phyloP scores from a whole-genome alignment of 2,329 filamentous ascomycete species.

The Fusarium floridanum region DNA sequence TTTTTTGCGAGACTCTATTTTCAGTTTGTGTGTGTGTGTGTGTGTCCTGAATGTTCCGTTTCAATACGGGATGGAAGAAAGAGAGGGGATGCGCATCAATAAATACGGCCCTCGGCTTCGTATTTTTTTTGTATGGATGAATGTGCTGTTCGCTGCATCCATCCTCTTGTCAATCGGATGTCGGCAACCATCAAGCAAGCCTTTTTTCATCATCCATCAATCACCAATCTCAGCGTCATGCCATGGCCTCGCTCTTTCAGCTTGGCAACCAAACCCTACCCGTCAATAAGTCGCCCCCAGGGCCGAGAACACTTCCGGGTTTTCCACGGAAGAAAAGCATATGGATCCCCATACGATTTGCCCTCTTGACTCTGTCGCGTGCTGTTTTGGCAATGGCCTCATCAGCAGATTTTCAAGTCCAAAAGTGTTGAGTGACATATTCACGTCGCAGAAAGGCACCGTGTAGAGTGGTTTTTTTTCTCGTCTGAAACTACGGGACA shows the following conservation, averaged over 20 bases:
- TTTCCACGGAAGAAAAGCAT: slow-evolving; percentile 5
- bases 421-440: background rate
- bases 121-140: background rate
- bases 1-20: slow-evolving; percentile 18
- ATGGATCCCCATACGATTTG: background rate
- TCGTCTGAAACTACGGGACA: background rate
- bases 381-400: background rate
- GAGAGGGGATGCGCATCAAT: slow-evolving; percentile 3
- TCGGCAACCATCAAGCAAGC: background rate
- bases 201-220: background rate
- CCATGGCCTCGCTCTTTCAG: slow-evolving; percentile 11
- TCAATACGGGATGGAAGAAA: slow-evolving; percentile 8
- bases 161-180: background rate
- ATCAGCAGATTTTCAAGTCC: background rate
- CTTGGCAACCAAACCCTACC: slow-evolving; percentile 34
- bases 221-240: slow-evolving; percentile 13
- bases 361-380: slow-evolving; percentile 11
- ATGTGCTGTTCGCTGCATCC: slow-evolving; percentile 5
- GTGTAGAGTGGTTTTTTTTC: background rate
- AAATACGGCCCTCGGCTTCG: background rate
- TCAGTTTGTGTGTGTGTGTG: background rate
- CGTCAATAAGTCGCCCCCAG: slow-evolving; percentile 1
- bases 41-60: slow-evolving; percentile 9
- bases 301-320: slow-evolving; percentile 16
- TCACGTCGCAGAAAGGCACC: background rate